Conservation (phyloP, 306 rosid species). For the Arachis hypogaea region DNA sequence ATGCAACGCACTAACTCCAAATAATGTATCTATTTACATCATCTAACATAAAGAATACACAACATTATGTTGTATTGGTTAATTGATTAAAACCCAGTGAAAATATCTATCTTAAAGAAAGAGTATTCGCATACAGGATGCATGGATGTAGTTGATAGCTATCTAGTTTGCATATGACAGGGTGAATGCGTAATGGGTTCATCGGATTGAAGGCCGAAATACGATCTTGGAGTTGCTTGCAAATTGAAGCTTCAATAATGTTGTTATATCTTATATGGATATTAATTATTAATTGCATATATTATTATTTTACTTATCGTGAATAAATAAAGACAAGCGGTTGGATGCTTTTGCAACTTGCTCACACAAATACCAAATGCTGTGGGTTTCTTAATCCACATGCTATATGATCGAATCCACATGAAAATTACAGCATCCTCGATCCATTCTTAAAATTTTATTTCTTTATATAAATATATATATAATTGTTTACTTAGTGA, state of each 20-base stretch:
- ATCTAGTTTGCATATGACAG: not conserved
- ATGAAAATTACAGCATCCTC: not conserved
- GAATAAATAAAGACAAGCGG: not conserved
- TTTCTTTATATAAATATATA: too few species aligned
- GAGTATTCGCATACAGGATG: not conserved
- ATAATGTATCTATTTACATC: too few species aligned
- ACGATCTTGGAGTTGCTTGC: not conserved
- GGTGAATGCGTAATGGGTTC: not conserved
- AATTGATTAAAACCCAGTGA: not conserved
- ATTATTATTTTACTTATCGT: not conserved
- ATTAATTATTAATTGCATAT: too few species aligned
- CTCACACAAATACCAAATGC: not conserved
- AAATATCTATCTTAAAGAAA: not conserved
- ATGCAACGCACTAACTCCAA: too few species aligned
- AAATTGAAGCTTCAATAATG: not conserved
- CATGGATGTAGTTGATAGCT: not conserved
- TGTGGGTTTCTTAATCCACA: not conserved
- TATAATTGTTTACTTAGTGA: too few species aligned
- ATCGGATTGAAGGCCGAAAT: not conserved
- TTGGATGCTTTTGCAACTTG: constrained; percentile 6
- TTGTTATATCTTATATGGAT: not conserved
- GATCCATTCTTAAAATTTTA: too few species aligned
- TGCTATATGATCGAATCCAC: not conserved
- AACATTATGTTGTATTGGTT: not conserved
- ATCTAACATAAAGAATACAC: too few species aligned